Percentiles rank a stretch among this genome's conserved stretches.
phyloP scores from a whole-genome alignment of 805 yeast species.

The Candida nonsorbophila region DNA sequence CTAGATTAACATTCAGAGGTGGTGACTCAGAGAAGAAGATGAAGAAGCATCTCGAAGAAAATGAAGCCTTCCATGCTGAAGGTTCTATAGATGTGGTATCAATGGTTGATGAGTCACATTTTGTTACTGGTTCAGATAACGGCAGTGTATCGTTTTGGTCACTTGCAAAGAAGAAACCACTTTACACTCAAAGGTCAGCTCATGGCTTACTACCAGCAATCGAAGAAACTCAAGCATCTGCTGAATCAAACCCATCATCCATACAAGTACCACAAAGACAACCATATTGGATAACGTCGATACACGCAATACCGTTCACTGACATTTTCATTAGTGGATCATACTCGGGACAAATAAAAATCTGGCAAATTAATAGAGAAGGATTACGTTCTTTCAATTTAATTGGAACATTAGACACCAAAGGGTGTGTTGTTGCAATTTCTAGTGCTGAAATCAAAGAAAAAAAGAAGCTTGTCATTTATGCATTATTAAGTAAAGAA shows the following conservation, averaged over 20 bases:
- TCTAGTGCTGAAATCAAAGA: slow-evolving; percentile 51
- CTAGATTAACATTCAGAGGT: slow-evolving; percentile 88
- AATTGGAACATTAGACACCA: slow-evolving; percentile 55
- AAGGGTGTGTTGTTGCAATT: slow-evolving; percentile 67
- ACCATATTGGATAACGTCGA: slow-evolving; percentile 83
- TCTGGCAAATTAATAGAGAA: slow-evolving; percentile 68
- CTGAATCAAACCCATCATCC: slow-evolving; percentile 40
- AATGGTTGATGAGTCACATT: slow-evolving; percentile 89
- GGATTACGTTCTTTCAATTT: slow-evolving; percentile 56
- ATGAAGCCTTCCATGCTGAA: slow-evolving; percentile 48
- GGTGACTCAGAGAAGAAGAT: slow-evolving; percentile 57
- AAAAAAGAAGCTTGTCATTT: slow-evolving; percentile 43
- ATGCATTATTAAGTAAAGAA: slow-evolving; percentile 75
- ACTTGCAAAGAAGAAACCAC: slow-evolving; percentile 81
- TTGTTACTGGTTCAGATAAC: slow-evolving; percentile 93
- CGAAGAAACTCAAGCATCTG: slow-evolving; percentile 33
- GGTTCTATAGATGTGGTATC: slow-evolving; percentile 88
- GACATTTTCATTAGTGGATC: slow-evolving; percentile 87
- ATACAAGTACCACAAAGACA: slow-evolving; percentile 62
- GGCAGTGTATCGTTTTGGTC: slow-evolving; percentile 92
- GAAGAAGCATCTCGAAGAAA: slow-evolving; percentile 15
- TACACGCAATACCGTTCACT: slow-evolving; percentile 78
- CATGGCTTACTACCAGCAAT: slow-evolving; percentile 66
- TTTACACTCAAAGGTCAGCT: slow-evolving; percentile 59
- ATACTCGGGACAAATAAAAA: slow-evolving; percentile 68